Evolutionary conservation across 169 alveolate species (phyloP).

Genomic region (Plasmodium gaboni): DNA sequence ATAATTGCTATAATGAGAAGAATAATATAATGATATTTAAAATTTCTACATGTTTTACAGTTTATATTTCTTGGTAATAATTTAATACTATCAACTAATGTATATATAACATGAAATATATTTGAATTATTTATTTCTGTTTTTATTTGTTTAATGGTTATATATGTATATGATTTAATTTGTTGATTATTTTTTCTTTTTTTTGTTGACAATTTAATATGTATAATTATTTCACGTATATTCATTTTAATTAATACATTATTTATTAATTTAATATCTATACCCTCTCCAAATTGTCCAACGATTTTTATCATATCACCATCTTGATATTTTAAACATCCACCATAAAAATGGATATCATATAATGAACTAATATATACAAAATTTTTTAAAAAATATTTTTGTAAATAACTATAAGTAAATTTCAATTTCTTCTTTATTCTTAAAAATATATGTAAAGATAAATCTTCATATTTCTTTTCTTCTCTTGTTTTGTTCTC

Average conservation of each 20-base stretch:
- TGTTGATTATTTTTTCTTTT: neutral
- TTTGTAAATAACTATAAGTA: constrained; percentile 25
- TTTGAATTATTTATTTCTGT: constrained; percentile 17
- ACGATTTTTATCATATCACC: constrained; percentile 42
- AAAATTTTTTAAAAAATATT: constrained; percentile 23
- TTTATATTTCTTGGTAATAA: constrained; percentile 19
- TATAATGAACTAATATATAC: constrained; percentile 21
- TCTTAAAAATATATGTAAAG: constrained; percentile 52
- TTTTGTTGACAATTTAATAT: constrained; percentile 46
- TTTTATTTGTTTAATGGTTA: constrained; percentile 28
- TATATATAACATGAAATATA: constrained; percentile 33
- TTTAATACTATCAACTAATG: constrained; percentile 42
- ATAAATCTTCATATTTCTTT: constrained; percentile 70
- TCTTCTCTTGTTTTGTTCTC: constrained; percentile 22
- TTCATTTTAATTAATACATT: constrained; percentile 48
- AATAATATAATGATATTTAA: constrained; percentile 51
- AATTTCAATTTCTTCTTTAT: constrained; percentile 23
- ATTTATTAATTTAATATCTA: constrained; percentile 46
- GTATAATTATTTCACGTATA: constrained; percentile 27
- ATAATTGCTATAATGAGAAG: constrained; percentile 45
- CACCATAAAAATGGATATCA: constrained; percentile 60
- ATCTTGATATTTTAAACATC: constrained; percentile 29
- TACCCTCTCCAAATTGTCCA: constrained; percentile 67
- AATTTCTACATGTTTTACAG: constrained; percentile 44
- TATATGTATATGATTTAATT: constrained; percentile 4